A percentile compares a stretch with the other conserved stretches of the same genome.
These are phyloP conservation scores for Claviceps citrina DNA, from an alignment of 2,329 filamentous ascomycete genomes.

Conservation along the genomic window DNA sequence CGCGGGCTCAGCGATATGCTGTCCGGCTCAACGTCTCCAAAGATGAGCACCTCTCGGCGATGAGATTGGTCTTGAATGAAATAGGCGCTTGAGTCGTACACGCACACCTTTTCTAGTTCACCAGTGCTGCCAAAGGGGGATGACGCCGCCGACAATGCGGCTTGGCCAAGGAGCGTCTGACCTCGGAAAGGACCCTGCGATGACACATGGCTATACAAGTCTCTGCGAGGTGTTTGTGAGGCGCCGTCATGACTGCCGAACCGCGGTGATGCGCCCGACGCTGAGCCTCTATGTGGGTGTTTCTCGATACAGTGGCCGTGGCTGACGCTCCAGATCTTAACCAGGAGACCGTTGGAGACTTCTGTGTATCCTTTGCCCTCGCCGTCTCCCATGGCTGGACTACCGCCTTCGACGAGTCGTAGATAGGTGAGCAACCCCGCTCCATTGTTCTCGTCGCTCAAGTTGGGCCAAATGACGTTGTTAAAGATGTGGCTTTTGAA, in stretches of 20 bases:
- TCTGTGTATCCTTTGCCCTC: constrained; percentile 73
- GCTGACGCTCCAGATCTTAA: constrained; percentile 73
- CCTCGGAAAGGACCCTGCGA: constrained; percentile 6
- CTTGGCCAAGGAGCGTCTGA: constrained; percentile 19
- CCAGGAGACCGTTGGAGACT: constrained; percentile 74
- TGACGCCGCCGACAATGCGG: constrained; percentile 12
- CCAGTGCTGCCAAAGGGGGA: constrained; percentile 13
- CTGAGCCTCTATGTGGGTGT: constrained; percentile 46
- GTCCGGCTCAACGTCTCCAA: constrained; percentile 92
- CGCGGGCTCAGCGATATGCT: constrained; percentile 66
- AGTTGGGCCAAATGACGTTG: constrained; percentile 92
- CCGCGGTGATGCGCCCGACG: constrained; percentile 34
- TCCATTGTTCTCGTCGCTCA: constrained; percentile 90
- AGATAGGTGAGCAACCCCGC: constrained; percentile 85
- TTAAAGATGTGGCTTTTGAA: constrained; percentile 95
- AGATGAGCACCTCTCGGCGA: constrained; percentile 70
- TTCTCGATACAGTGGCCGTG: constrained; percentile 79
- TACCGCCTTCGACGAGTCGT: constrained; percentile 76
- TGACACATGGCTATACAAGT: constrained; percentile 12
- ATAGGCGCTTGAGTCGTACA: constrained; percentile 81
- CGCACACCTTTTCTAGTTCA: constrained; percentile 41
- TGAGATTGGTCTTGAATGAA: constrained; percentile 68
- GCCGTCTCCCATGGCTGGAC: constrained; percentile 66
- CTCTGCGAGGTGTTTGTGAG: constrained; percentile 14
- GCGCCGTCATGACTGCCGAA: constrained; percentile 35